These are phyloP conservation scores for Westerdykella ornata DNA, from an alignment of 2,329 filamentous ascomycete genomes.

Conservation along the genomic window DNA sequence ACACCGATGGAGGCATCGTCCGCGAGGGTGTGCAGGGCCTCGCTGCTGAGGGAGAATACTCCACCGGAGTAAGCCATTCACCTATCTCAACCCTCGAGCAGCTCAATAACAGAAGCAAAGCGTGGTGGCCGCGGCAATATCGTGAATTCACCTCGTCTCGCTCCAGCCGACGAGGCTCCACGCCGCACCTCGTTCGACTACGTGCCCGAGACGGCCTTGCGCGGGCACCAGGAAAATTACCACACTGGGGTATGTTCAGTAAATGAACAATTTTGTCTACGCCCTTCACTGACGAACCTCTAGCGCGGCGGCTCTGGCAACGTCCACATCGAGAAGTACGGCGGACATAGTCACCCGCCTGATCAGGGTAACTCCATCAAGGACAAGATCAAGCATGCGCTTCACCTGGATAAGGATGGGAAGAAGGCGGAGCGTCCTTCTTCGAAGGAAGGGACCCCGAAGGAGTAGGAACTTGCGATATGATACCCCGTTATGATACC, in stretches of 20 bases:
- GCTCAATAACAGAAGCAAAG: slow-evolving; percentile 8
- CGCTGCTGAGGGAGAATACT: slow-evolving; percentile 36
- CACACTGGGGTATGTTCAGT: slow-evolving; percentile 41
- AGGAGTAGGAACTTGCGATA: slow-evolving; percentile 3
- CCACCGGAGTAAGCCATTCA: slow-evolving; percentile 26
- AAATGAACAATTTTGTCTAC: not conserved
- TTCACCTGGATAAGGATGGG: slow-evolving; percentile 31
- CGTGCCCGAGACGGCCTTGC: slow-evolving; percentile 41
- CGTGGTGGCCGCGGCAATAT: slow-evolving; percentile 42
- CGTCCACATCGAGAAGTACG: slow-evolving; percentile 44
- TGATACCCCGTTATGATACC: slow-evolving; percentile 3
- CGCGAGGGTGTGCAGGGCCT: slow-evolving; percentile 42
- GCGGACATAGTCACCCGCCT: slow-evolving; percentile 38
- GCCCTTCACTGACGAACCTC: not conserved
- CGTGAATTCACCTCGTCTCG: slow-evolving; percentile 30
- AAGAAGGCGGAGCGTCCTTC: slow-evolving; percentile 30
- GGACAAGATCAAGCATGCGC: slow-evolving; percentile 42
- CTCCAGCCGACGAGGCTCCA: slow-evolving; percentile 15
- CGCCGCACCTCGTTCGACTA: slow-evolving; percentile 35
- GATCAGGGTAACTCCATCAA: slow-evolving; percentile 32
- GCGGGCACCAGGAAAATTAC: slow-evolving; percentile 39
- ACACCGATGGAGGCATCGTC: slow-evolving; percentile 42
- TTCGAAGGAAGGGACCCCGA: slow-evolving; percentile 17
- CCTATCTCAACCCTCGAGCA: not conserved
- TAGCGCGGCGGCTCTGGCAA: slow-evolving; percentile 44